These are phyloP conservation scores for Rusavskia elegans DNA, from an alignment of 495 filamentous ascomycete genomes.

Conservation along the genomic window DNA sequence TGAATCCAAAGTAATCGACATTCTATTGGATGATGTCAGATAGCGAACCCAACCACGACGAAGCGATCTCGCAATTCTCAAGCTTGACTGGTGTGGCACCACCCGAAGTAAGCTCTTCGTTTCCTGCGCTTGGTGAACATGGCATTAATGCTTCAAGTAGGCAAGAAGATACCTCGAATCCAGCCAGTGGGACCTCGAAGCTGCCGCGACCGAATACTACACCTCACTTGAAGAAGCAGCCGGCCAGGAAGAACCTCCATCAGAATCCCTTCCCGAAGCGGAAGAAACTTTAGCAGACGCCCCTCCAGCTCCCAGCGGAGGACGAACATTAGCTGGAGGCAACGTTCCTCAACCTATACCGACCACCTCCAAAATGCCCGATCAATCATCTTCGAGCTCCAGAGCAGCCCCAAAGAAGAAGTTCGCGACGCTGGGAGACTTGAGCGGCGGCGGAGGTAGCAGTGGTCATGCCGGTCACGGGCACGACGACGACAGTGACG, in stretches of 20 bases:
- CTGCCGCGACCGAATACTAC: conserved; percentile 54
- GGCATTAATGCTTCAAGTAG: conserved; percentile 21
- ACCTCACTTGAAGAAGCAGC: conserved; percentile 47
- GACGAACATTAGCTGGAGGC: conserved; percentile 21
- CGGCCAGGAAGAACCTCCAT: conserved; percentile 10
- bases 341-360: conserved; percentile 12
- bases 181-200: conserved; percentile 54
- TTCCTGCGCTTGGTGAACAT: neutral
- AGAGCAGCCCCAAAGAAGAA: conserved; percentile 28
- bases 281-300: neutral
- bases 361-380: conserved; percentile 9
- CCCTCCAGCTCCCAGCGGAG: conserved; percentile 14
- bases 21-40: neutral
- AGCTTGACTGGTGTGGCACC: conserved; percentile 49
- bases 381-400: conserved; percentile 20
- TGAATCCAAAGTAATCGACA: neutral
- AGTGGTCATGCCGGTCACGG: conserved; percentile 25
- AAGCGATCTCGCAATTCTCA: conserved; percentile 57
- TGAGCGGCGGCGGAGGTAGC: conserved; percentile 21
- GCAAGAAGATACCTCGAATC: conserved; percentile 52
- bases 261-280: neutral
- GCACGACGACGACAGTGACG: conserved; percentile 42
- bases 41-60: conserved; percentile 36
- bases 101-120: conserved; percentile 37
- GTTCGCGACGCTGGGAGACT: conserved; percentile 40